phyloP scores from a whole-genome alignment of 164 flowering plant genomes.

The Stephania yunnanensis region DNA sequence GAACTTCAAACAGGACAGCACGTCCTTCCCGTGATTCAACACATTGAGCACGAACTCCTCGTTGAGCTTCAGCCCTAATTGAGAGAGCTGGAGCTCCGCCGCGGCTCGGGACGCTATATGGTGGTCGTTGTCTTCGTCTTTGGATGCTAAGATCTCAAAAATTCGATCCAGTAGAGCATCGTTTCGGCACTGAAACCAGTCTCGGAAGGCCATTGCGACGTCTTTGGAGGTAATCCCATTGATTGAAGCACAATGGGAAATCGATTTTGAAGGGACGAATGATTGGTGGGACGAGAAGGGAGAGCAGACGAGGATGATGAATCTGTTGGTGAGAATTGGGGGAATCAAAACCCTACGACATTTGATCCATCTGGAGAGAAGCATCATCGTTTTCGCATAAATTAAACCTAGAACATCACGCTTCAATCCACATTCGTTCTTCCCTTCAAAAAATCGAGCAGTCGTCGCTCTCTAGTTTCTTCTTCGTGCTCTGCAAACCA shows the following conservation, averaged over 20 bases:
- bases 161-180: slow-evolving; percentile 30
- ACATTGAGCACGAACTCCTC: slow-evolving; percentile 50
- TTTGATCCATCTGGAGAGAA: slow-evolving; percentile 1
- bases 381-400: background rate
- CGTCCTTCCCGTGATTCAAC: slow-evolving; percentile 34
- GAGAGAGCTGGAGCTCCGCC: slow-evolving; percentile 33
- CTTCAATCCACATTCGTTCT: too few relatives aligned
- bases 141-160: slow-evolving; percentile 25
- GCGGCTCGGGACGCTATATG: slow-evolving; percentile 1
- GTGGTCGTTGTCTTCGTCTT: slow-evolving; percentile 7
- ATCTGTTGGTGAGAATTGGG: slow-evolving; percentile 4
- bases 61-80: slow-evolving; percentile 33
- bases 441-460: too few relatives aligned
- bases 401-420: background rate
- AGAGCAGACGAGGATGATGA: slow-evolving; percentile 3
- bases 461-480: too few relatives aligned
- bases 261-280: background rate
- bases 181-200: slow-evolving; percentile 41
- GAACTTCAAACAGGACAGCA: slow-evolving; percentile 60
- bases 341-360: slow-evolving; percentile 8
- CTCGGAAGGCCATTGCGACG: slow-evolving; percentile 31
- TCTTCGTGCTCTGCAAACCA: too few relatives aligned
- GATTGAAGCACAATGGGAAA: background rate
- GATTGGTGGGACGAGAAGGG: slow-evolving; percentile 5
- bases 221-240: slow-evolving; percentile 8